These are phyloP conservation scores for Lactarius sanguifluus DNA, from an alignment of 768 basidiomycete species.

Conservation along the genomic window DNA sequence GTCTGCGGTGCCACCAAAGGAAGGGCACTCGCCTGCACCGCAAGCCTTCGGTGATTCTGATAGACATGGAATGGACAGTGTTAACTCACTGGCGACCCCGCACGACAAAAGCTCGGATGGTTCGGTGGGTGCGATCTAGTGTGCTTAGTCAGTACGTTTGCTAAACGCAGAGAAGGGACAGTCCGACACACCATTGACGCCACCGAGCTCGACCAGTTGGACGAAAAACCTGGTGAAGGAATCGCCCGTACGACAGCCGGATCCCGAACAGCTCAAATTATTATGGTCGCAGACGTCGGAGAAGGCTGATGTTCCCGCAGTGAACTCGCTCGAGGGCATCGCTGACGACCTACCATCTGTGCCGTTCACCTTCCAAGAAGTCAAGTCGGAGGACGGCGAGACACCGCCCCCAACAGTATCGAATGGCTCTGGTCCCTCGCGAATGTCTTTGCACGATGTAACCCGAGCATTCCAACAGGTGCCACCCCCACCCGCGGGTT, in stretches of 20 bases:
- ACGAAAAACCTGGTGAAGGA: slow-evolving; percentile 63
- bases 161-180: slow-evolving; percentile 35
- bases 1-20: slow-evolving; percentile 5
- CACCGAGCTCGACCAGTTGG: slow-evolving; percentile 55
- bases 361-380: slow-evolving; percentile 79
- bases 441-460: slow-evolving; percentile 80
- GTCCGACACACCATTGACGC: slow-evolving; percentile 49
- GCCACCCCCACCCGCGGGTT: slow-evolving; percentile 56
- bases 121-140: slow-evolving; percentile 44
- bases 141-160: slow-evolving; percentile 8
- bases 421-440: slow-evolving; percentile 49
- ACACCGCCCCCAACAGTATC: slow-evolving; percentile 67
- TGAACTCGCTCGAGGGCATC: slow-evolving; percentile 83
- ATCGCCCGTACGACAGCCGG: slow-evolving; percentile 63
- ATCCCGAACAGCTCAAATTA: slow-evolving; percentile 82
- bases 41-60: slow-evolving; percentile 10
- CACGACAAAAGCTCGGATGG: slow-evolving; percentile 53
- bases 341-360: slow-evolving; percentile 78
- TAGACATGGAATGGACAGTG: slow-evolving; percentile 1
- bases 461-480: slow-evolving; percentile 88
- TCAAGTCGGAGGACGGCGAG: slow-evolving; percentile 83
- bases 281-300: slow-evolving; percentile 81
- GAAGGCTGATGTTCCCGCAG: slow-evolving; percentile 60
- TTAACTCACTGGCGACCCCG: slow-evolving; percentile 34
- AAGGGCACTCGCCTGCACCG: slow-evolving; percentile 15